A percentile compares a stretch with the other conserved stretches of the same genome.
These are phyloP conservation scores for Penicillium bialowiezense DNA, from an alignment of 495 filamentous ascomycete genomes.

Conservation along the genomic window DNA sequence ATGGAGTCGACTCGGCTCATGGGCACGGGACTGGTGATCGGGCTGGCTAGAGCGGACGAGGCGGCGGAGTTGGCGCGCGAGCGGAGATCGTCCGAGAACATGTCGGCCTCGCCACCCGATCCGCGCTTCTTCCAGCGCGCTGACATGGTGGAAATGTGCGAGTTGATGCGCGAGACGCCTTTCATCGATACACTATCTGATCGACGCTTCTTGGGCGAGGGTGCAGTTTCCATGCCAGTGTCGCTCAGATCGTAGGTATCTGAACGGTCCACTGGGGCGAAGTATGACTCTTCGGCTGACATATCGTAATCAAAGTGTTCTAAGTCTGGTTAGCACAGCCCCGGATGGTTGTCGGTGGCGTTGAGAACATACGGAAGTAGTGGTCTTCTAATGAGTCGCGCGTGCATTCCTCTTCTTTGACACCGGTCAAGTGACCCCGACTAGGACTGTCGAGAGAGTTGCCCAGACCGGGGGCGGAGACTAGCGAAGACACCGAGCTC, in stretches of 20 bases:
- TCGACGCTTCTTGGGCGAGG: slow-evolving; percentile 57
- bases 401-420: slow-evolving; percentile 50
- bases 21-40: slow-evolving; percentile 39
- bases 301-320: slow-evolving; percentile 39
- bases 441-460: slow-evolving; percentile 51
- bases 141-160: slow-evolving; percentile 69
- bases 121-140: slow-evolving; percentile 58
- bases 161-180: slow-evolving; percentile 65
- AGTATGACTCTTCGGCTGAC: slow-evolving; percentile 33
- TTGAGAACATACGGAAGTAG: slow-evolving; percentile 40
- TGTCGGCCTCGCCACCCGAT: slow-evolving; percentile 45
- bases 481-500: slow-evolving; percentile 61
- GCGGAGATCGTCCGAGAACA: slow-evolving; percentile 34
- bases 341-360: slow-evolving; percentile 9
- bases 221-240: slow-evolving; percentile 57
- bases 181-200: slow-evolving; percentile 64
- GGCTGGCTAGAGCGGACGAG: slow-evolving; percentile 66
- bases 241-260: slow-evolving; percentile 61
- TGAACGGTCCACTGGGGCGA: slow-evolving; percentile 26
- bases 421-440: slow-evolving; percentile 48
- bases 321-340: slow-evolving; percentile 13
- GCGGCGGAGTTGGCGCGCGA: slow-evolving; percentile 57
- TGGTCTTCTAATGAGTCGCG: slow-evolving; percentile 43
- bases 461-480: slow-evolving; percentile 48
- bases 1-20: slow-evolving; percentile 54